Base-by-base conservation (phyloP, 768 basidiomycete genomes). In the Leccinum broughii region DNA sequence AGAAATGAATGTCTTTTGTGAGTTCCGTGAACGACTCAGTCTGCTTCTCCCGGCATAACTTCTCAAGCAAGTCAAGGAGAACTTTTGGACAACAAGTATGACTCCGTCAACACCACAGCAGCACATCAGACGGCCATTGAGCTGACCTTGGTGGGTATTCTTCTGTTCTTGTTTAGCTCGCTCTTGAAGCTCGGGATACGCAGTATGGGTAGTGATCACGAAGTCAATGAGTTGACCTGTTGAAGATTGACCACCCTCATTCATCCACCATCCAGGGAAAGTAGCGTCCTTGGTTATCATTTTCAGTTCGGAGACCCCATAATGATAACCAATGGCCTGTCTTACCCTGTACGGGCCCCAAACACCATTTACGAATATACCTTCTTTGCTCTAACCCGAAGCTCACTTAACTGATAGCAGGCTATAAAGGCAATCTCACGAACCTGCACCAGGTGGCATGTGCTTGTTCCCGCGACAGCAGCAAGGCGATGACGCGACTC, bases 191-290 rank as follows among this genome's bases (percentile, higher is more conserved):
- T 85, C 81, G 9, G 80, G 72, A 66, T 92, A 92, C 1, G 96
- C 92, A 3, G 91, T 85, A 69, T 99, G 97, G 0, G 92, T 98
- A 10, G 86, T 92, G 60, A 98, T 83, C 70, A 95, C 89, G 72
- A 97, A 98, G 69, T 99, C 93, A 57, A 99, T 94, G 9, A 98
- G 82, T 87, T 71, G 54, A n/a, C 97, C 97, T 0, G 97, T 99
- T 1, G 95, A 95, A 8, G 95, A 97, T 75, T 99, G 97, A 2
- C 97, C 97, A 41, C 96, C 97, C 76, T 99, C 97, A 69, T 95
- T 99, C 94, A 98, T 97, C 97, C 96, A 99, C 89, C 93, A 95
- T 17, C 89, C 93, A 48, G 87, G 87, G 76, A 98, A 95, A 34
- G 95, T 82, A 6, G 93, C 88, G 69, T 98, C 89, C 85, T 92